These are phyloP conservation scores for Blastomyces parvus DNA, from an alignment of 2,329 filamentous ascomycete species.

Conservation along the genomic window DNA sequence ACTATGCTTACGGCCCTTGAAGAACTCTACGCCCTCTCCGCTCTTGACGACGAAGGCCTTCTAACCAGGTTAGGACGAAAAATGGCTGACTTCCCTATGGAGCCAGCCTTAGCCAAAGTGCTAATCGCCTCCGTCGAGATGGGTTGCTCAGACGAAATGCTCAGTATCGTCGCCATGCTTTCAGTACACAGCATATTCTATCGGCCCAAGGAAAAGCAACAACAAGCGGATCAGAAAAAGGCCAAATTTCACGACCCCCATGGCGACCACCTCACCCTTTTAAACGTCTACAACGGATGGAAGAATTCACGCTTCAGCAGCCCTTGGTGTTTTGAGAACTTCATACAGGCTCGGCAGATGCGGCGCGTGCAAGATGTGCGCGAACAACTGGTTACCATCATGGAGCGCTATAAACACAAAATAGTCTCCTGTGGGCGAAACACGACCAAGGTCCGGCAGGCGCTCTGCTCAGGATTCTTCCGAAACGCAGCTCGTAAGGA, in stretches of 20 bases:
- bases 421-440: slow-evolving; percentile 78
- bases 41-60: slow-evolving; percentile 88
- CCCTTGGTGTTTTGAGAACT: slow-evolving; percentile 96
- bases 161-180: slow-evolving; percentile 92
- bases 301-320: slow-evolving; percentile 71
- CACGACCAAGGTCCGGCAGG: slow-evolving; percentile 77
- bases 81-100: slow-evolving; percentile 99
- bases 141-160: slow-evolving; percentile 83
- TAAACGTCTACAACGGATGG: slow-evolving; percentile 98
- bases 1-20: slow-evolving; percentile 96
- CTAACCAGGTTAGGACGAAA: slow-evolving; percentile 85
- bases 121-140: slow-evolving; percentile 81
- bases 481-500: slow-evolving; percentile 90
- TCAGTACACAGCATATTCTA: slow-evolving; percentile 83
- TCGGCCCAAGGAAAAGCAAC: slow-evolving; percentile 92
- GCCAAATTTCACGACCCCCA: slow-evolving; percentile 92
- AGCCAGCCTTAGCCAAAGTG: slow-evolving; percentile 81
- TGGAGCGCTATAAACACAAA: slow-evolving; percentile 78
- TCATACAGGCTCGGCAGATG: slow-evolving; percentile 87
- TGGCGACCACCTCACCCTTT: slow-evolving; percentile 84
- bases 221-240: slow-evolving; percentile 94
- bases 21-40: slow-evolving; percentile 84
- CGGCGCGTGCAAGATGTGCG: slow-evolving; percentile 83
- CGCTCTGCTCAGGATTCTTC: slow-evolving; percentile 91
- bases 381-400: slow-evolving; percentile 84